Evolutionary conservation across 192 early-diverging fungal species (phyloP), one percentile per base, ranked within the genome.

Genomic region (Funneliformis geosporum): DNA sequence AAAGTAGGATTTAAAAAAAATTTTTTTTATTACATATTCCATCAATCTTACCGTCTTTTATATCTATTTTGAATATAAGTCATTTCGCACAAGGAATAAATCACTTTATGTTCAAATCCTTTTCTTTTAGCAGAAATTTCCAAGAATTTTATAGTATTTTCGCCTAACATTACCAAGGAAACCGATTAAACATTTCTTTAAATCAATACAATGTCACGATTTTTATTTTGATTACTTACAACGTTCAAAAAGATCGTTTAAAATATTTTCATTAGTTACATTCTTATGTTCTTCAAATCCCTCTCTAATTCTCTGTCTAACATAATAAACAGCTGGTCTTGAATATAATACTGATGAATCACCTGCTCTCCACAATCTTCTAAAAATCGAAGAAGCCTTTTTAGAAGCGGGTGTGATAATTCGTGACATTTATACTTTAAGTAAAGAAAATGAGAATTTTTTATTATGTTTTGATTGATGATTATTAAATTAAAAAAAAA

Each of bases 171-270:
- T 50, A 47, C 12, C 8, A 59, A 33, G 71, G 25, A 25, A 7
- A 59, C 14, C 6, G 23, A 5, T 47, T n/a, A 23, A 50, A 12
- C 6, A 7, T 73, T 10, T 16, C 21, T 8, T 43, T 12, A 59
- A 73, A 55, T 14, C 14, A 59, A 59, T 40, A n/a, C 16, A 6
- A 14, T 8, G 8, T 59, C 10, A 60, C n/a, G 8, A 59, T 0
- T 8, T 67, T 39, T 28, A 3, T 65, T 10, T 33, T 33, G 0
- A 27, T 27, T 38, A 18, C 70, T 43, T 39, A 74, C 73, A 44
- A 25, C 73, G 73, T 74, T 74, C 73, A 74, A 59, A 74, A 5
- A 74, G 55, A 8, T 74, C 73, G 10, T 74, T 60, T 55, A 60
- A 60, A 21, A 60, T 40, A 38, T 10, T 74, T 39, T 74, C 16